These are phyloP conservation scores for Boletus patriciae DNA, from an alignment of 768 basidiomycete species.

Conservation along the genomic window DNA sequence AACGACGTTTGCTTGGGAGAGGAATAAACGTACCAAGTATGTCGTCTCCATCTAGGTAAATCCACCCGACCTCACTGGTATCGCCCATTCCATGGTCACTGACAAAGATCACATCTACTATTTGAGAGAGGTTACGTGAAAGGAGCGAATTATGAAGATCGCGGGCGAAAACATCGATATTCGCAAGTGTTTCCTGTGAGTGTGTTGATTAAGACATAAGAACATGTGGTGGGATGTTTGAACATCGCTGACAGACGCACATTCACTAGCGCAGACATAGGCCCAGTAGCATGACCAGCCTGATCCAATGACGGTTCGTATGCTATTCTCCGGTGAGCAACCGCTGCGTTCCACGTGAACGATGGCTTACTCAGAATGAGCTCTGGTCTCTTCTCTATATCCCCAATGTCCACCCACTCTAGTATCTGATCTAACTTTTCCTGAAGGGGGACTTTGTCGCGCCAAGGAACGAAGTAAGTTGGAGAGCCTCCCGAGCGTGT, in stretches of 20 bases:
- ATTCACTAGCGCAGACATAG: conserved; percentile 67
- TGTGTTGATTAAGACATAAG: background rate
- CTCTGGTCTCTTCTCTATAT: conserved; percentile 65
- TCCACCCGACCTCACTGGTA: conserved; percentile 70
- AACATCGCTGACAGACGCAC: conserved; percentile 39
- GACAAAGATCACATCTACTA: conserved; percentile 88
- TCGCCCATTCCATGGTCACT: conserved; percentile 92
- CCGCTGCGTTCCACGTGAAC: background rate
- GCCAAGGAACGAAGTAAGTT: conserved; percentile 80
- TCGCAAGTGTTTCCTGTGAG: conserved; percentile 55
- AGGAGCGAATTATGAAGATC: conserved; percentile 62
- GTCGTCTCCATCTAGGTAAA: conserved; percentile 66
- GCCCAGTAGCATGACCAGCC: conserved; percentile 74
- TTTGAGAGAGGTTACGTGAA: conserved; percentile 72
- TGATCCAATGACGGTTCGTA: conserved; percentile 88
- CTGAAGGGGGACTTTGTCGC: conserved; percentile 52
- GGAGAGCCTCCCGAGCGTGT: conserved; percentile 64
- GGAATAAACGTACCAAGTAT: conserved; percentile 25
- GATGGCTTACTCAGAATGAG: conserved; percentile 62
- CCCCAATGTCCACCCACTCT: conserved; percentile 77
- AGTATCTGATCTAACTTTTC: conserved; percentile 78
- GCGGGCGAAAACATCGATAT: conserved; percentile 74
- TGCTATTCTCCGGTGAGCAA: conserved; percentile 38
- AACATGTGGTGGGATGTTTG: background rate
- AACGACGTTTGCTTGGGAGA: background rate